Base-by-base conservation (phyloP, 1,284 basidiomycete species). In the Sporisorium iseilematis-ciliati region DNA sequence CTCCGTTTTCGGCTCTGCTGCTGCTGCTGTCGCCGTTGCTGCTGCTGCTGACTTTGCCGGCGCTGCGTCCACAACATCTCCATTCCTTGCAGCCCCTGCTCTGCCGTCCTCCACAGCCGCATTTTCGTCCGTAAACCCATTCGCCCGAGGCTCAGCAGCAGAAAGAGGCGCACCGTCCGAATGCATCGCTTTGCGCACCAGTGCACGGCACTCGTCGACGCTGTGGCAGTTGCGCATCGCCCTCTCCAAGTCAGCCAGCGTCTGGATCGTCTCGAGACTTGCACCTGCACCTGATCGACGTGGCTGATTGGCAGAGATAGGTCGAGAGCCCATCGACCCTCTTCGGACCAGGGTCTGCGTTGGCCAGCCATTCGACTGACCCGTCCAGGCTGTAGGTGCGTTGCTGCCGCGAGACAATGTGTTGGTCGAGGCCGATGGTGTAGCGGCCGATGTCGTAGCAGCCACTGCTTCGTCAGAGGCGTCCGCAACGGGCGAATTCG, bases 161-260 rank as follows among this genome's bases (percentile, higher is more conserved):
- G 68, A 46, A 20, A 61, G 29, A 4, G 59, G 41, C 8, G 38
- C 33, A 11, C 45, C 62, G 20, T 75, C 72, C 33, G 63, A 61
- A 51, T 65, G 72, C 66, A 82, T 71, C 14, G 79, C 75, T 25
- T 74, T 68, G 5, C 40, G 51, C 18, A 82, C 69, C 25, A 82
- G 65, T 25, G 55, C 57, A 29, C 75, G 72, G 58, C 80, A 82
- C 52, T 81, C 80, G 29, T 78, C 75, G 20, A 80, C 77, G n/a
- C 55, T 73, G 43, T 64, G 58, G 51, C 70, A 77, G 40, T 50
- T 61, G 26, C 69, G 66, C 79, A 82, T 81, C 26, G 70, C 58
- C 23, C 57, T 60, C 59, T 82, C 77, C 41, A 82, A 57, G 16
- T 76, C 77, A 2, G 70, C 62, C 11, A 82, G 64, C 18, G 71